phyloP scores from a whole-genome alignment of 1,284 basidiomycete genomes.

The Omphalotus olearius region DNA sequence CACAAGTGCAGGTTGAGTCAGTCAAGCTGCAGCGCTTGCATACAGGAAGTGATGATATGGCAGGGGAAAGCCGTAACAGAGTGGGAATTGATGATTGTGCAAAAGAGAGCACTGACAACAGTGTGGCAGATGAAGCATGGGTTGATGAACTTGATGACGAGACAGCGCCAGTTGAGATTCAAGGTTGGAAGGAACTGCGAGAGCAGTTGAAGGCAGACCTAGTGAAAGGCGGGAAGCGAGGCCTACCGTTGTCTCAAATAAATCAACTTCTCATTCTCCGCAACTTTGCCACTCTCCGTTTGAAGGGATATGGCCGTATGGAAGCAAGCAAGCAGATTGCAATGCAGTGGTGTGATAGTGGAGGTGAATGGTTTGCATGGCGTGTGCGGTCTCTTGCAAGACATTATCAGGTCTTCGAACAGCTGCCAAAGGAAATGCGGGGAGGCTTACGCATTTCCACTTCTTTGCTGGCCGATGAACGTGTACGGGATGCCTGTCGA shows the following conservation, averaged over 20 bases:
- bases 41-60: neutral
- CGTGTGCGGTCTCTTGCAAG: constrained; percentile 25
- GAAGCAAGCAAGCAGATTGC: constrained; percentile 30
- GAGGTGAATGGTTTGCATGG: constrained; percentile 25
- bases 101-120: too few relatives aligned
- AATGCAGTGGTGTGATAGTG: constrained; percentile 27
- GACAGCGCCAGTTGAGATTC: constrained; percentile 9
- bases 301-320: constrained; percentile 26
- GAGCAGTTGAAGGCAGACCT: constrained; percentile 25
- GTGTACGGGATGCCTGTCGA: constrained; percentile 17
- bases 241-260: constrained; percentile 21
- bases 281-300: constrained; percentile 31
- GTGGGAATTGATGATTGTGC: too few relatives aligned
- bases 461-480: constrained; percentile 25
- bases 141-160: constrained; percentile 10
- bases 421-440: constrained; percentile 26
- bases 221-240: constrained; percentile 18
- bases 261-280: constrained; percentile 30
- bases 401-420: constrained; percentile 35
- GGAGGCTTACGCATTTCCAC: constrained; percentile 22
- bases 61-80: constrained; percentile 12
- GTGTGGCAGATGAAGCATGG: constrained; percentile 2
- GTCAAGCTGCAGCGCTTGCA: too few relatives aligned
- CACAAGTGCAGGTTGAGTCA: neutral
- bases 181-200: constrained; percentile 21